Evolutionary conservation across 495 filamentous ascomycete species (phyloP).

Genomic region (Penicilliopsis zonata): DNA sequence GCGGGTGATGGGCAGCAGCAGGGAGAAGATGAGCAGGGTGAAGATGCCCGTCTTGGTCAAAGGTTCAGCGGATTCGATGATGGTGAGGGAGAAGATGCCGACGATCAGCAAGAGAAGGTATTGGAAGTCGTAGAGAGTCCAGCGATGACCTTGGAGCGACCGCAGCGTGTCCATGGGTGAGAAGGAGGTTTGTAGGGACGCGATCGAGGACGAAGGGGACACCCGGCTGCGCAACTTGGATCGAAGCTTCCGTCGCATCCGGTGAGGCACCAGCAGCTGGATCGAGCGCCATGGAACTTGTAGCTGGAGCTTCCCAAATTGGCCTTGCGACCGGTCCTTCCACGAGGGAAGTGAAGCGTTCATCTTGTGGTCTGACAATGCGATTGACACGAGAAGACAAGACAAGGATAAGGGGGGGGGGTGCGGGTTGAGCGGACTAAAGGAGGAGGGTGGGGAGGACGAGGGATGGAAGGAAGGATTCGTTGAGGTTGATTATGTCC

Average conservation of each 20-base stretch:
- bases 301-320: slow-evolving; percentile 37
- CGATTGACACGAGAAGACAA: too few species aligned
- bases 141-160: slow-evolving; percentile 60
- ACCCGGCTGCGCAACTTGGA: slow-evolving; percentile 61
- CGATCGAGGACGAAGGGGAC: slow-evolving; percentile 59
- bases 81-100: slow-evolving; percentile 67
- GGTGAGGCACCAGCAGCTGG: slow-evolving; percentile 49
- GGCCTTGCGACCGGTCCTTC: slow-evolving; percentile 38
- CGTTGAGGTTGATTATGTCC: too few species aligned
- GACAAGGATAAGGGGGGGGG: slow-evolving; percentile 14
- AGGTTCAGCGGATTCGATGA: slow-evolving; percentile 63
- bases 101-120: slow-evolving; percentile 63
- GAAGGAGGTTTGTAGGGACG: slow-evolving; percentile 71
- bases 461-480: too few species aligned
- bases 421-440: too few species aligned
- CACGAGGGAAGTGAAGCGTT: slow-evolving; percentile 31
- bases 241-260: slow-evolving; percentile 58
- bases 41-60: slow-evolving; percentile 58
- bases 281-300: slow-evolving; percentile 40
- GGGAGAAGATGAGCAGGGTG: slow-evolving; percentile 51
- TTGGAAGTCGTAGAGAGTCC: slow-evolving; percentile 80
- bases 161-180: slow-evolving; percentile 61
- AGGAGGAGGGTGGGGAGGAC: too few species aligned
- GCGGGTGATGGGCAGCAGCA: slow-evolving; percentile 73
- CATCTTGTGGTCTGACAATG: slow-evolving; percentile 25